Percentiles rank a stretch among this genome's conserved stretches.
These are phyloP conservation scores for Geoglossum cookeanum DNA, from an alignment of 2,329 filamentous ascomycete species.

Conservation along the genomic window DNA sequence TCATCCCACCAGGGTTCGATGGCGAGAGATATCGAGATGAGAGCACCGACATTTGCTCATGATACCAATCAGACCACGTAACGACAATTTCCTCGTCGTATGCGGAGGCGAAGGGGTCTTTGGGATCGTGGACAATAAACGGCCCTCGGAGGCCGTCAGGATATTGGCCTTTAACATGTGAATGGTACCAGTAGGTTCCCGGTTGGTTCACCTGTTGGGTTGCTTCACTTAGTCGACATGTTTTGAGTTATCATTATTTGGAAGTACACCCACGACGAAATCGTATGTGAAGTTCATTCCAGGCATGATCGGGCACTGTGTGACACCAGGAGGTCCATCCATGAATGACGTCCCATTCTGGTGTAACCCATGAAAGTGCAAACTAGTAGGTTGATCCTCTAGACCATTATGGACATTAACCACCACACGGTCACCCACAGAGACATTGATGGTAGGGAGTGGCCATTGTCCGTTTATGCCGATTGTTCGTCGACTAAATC, in stretches of 20 bases:
- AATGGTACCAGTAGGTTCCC: slow-evolving; percentile 55
- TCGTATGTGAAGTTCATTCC: slow-evolving; percentile 44
- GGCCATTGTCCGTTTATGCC: slow-evolving; percentile 61
- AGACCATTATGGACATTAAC: slow-evolving; percentile 51
- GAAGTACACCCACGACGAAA: slow-evolving; percentile 33
- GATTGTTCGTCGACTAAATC: slow-evolving; percentile 35
- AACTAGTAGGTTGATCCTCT: slow-evolving; percentile 37
- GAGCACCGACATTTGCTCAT: slow-evolving; percentile 33
- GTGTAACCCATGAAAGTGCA: slow-evolving; percentile 64
- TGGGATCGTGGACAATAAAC: slow-evolving; percentile 43
- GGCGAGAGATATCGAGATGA: slow-evolving; percentile 28
- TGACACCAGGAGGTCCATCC: slow-evolving; percentile 51
- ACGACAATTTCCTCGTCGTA: slow-evolving; percentile 46
- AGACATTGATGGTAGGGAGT: slow-evolving; percentile 51
- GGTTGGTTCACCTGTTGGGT: slow-evolving; percentile 33
- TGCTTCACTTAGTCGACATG: background rate
- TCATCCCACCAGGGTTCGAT: slow-evolving; percentile 30
- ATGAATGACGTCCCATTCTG: slow-evolving; percentile 58
- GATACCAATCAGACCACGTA: slow-evolving; percentile 55
- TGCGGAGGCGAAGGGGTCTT: slow-evolving; percentile 35
- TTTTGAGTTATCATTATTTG: too few relatives aligned
- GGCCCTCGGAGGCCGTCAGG: slow-evolving; percentile 49
- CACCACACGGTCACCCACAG: slow-evolving; percentile 52
- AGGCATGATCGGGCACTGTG: slow-evolving; percentile 47
- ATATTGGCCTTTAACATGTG: slow-evolving; percentile 47